Conservation (phyloP, 1,139 yeast species). For the Citeromyces siamensis region DNA sequence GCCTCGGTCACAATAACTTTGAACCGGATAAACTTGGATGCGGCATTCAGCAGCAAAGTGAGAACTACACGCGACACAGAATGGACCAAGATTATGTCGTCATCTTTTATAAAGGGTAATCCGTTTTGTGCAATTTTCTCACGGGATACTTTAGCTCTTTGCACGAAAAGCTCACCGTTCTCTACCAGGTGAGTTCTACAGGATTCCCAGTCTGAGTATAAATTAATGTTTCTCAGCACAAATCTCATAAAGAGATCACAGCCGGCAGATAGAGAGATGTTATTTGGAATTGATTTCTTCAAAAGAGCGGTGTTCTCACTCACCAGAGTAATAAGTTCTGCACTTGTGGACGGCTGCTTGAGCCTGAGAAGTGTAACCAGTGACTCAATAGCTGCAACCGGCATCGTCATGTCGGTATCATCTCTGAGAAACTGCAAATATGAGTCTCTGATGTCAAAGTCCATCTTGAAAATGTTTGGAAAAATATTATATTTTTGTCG, state of each 20-base stretch:
- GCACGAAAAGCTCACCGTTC: slow-evolving; percentile 86
- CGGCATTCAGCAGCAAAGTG: slow-evolving; percentile 66
- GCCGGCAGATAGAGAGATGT: slow-evolving; percentile 91
- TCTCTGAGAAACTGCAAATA: slow-evolving; percentile 73
- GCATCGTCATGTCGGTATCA: slow-evolving; percentile 96
- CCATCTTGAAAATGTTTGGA: too few relatives aligned
- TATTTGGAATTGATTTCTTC: slow-evolving; percentile 74
- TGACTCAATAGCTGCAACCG: slow-evolving; percentile 96
- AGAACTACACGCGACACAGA: slow-evolving; percentile 87
- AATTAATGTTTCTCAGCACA: slow-evolving; percentile 78
- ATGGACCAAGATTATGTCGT: slow-evolving; percentile 82
- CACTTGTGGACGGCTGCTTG: slow-evolving; percentile 84
- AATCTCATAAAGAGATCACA: slow-evolving; percentile 95
- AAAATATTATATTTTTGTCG: too few relatives aligned
- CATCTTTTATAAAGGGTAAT: slow-evolving; percentile 81
- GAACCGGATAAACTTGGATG: slow-evolving; percentile 63
- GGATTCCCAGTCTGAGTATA: slow-evolving; percentile 94
- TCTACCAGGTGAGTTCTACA: slow-evolving; percentile 81
- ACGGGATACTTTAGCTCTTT: slow-evolving; percentile 86
- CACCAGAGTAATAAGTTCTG: slow-evolving; percentile 77
- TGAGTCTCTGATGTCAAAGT: slow-evolving; percentile 70
- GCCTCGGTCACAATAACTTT: slow-evolving; percentile 90
- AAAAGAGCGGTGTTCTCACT: slow-evolving; percentile 64
- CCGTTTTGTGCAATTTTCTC: slow-evolving; percentile 84
- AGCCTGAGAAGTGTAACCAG: slow-evolving; percentile 71